These are phyloP conservation scores for Daphne laureola DNA, from an alignment of 441 rosid genomes.

Conservation along the genomic window DNA sequence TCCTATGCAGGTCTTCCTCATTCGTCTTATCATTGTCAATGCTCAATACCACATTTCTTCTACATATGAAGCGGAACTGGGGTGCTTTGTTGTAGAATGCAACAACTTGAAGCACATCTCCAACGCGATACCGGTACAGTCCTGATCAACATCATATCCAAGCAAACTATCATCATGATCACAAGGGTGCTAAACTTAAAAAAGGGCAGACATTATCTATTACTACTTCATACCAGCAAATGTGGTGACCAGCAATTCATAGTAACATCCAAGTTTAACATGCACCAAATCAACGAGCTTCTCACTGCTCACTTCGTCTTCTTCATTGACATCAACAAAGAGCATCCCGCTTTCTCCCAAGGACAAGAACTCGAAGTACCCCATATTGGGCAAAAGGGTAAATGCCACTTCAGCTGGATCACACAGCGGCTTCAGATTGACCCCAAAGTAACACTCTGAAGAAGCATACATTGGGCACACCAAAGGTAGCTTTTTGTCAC, in stretches of 20 bases:
- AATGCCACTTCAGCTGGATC: constrained; percentile 71
- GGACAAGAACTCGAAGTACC: constrained; percentile 78
- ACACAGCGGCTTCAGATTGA: constrained; percentile 74
- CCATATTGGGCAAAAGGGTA: constrained; percentile 87
- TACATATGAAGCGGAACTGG: constrained; percentile 80
- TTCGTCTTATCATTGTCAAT: constrained; percentile 85
- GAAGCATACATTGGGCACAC: constrained; percentile 93
- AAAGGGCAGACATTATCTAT: no score
- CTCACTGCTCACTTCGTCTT: constrained; percentile 39
- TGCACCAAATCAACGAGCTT: constrained; percentile 57
- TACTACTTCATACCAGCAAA: constrained; percentile 47
- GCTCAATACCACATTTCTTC: constrained; percentile 89
- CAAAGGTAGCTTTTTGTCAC: constrained; percentile 66
- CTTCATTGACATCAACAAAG: constrained; percentile 41
- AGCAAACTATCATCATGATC: not conserved
- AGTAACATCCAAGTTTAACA: constrained; percentile 62
- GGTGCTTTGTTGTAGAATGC: constrained; percentile 83
- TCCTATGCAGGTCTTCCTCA: constrained; percentile 85
- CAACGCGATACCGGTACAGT: constrained; percentile 63
- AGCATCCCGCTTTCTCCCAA: constrained; percentile 59
- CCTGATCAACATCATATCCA: constrained; percentile 26
- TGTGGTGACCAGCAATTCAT: constrained; percentile 82
- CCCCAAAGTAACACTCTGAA: constrained; percentile 86
- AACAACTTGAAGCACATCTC: constrained; percentile 81
- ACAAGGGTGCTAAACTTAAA: not conserved